Conservation (phyloP, 257 asterid genomes). For the Fraxinus anomala region DNA sequence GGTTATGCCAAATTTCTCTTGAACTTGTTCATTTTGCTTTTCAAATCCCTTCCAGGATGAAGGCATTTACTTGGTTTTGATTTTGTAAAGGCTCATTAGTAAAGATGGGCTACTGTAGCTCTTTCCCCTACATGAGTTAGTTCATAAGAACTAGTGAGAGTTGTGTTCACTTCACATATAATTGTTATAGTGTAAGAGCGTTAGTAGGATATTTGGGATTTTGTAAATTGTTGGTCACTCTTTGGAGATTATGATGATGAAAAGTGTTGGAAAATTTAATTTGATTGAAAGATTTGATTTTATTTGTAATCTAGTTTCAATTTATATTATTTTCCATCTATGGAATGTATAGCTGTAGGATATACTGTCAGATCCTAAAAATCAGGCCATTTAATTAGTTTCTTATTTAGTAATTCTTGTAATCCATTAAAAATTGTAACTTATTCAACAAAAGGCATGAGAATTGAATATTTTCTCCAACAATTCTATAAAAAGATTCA, state of each 20-base stretch:
- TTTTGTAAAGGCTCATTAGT: background rate
- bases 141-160: background rate
- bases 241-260: background rate
- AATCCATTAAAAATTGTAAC: too few species aligned
- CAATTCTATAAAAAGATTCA: background rate
- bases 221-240: background rate
- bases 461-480: too few species aligned
- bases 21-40: background rate
- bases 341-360: too few species aligned
- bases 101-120: background rate
- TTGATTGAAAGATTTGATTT: too few species aligned
- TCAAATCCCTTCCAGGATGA: constrained; percentile 1
- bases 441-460: too few species aligned
- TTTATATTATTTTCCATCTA: too few species aligned
- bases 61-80: background rate
- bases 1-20: background rate
- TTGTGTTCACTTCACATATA: background rate
- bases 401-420: too few species aligned
- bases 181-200: too few species aligned
- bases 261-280: background rate
- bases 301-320: too few species aligned
- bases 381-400: too few species aligned
- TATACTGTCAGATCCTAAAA: too few species aligned
- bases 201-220: background rate
- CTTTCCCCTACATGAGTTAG: constrained; percentile 2